Base-by-base conservation (phyloP, 768 basidiomycete species). In the Mycena kentingensis region DNA sequence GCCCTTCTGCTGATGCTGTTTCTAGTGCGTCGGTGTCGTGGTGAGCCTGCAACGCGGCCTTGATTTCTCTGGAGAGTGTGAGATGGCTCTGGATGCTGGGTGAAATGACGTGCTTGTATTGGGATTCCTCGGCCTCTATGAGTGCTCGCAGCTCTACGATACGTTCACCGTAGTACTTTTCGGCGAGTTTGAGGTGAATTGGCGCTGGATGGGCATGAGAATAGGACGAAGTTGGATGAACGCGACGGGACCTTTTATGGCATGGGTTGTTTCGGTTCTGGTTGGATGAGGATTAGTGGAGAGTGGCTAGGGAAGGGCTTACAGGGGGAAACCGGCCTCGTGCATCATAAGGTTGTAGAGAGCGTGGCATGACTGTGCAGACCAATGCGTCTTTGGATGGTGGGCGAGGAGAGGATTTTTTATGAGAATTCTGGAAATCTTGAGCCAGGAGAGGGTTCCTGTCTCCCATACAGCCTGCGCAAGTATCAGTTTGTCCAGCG, bases 381-480 rank as follows among this genome's bases (percentile, higher is more conserved):
- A 82, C 63, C 90, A 93, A 67, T 84, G 81, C 13, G 76, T 71
- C 60, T 80, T 80, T 19, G n/a, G n/a, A n/a, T 86, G 82, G 41
- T 83, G 80, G 3, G 73, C 69, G 37, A 88, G 72, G 8, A 91
- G 74, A 13, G 92, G 85, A 60, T 95, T 91, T 24, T 80, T 81
- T 16, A 79, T 73, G 18, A 96, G 78, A 6, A 88, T 58, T 36
- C 78, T 78, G 19, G 88, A 77, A 8, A 95, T 82, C 5, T 76
- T 67, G 29, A 76, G 63, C 93, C 93, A 94, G 4, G 77, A 77
- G 39, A 77, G 70, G 29, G 83, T 74, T 13, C 93, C 93, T 50
- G 86, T 76, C 64, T 94, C 90, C 69, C 90, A 90, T 36, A 91
- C 85, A 0, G 91, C 85, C 70, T 97, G 94, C 2, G 93, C 83